A percentile compares a stretch with the other conserved stretches of the same genome.
phyloP scores from a whole-genome alignment of 306 rosid species.

The Cucurbita pepo region DNA sequence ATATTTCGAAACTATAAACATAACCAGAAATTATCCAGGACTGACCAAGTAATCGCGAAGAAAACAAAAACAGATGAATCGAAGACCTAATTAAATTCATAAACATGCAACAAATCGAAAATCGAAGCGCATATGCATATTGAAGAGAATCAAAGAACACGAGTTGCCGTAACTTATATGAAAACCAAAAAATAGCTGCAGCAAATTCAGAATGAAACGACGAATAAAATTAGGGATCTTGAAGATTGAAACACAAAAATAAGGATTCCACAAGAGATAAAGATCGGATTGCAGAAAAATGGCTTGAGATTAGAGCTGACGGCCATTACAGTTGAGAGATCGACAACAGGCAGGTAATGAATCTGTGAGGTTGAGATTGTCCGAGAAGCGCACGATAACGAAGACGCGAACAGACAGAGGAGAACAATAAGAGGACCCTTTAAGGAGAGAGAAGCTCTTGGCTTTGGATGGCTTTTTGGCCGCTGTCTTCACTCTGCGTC shows the following conservation, averaged over 20 bases:
- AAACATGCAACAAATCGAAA: constrained; percentile 15
- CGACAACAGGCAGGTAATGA: constrained; percentile 27
- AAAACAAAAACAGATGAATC: constrained; percentile 3
- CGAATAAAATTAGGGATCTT: constrained; percentile 45
- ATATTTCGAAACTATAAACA: neutral
- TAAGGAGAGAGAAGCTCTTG: constrained; percentile 23
- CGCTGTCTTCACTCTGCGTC: constrained; percentile 36
- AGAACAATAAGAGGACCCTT: constrained; percentile 26
- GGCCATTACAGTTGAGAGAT: constrained; percentile 58
- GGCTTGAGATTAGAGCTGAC: constrained; percentile 18
- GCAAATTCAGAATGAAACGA: neutral
- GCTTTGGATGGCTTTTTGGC: constrained; percentile 48
- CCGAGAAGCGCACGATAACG: constrained; percentile 41
- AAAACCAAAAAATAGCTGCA: neutral
- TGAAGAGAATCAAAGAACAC: constrained; percentile 1
- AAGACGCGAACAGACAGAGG: constrained; percentile 25
- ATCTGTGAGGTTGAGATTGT: constrained; percentile 53
- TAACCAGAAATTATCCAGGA: neutral
- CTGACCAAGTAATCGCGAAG: neutral
- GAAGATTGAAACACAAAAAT: neutral
- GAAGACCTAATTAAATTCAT: constrained; percentile 15
- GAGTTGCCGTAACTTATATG: neutral
- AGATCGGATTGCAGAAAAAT: constrained; percentile 8
- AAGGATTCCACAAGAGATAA: neutral
- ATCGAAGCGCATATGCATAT: constrained; percentile 8